A percentile compares a stretch with the other conserved stretches of the same genome.
Evolutionary conservation across 2,329 filamentous ascomycete species (phyloP).

Genomic region (Pseudocercospora musae): DNA sequence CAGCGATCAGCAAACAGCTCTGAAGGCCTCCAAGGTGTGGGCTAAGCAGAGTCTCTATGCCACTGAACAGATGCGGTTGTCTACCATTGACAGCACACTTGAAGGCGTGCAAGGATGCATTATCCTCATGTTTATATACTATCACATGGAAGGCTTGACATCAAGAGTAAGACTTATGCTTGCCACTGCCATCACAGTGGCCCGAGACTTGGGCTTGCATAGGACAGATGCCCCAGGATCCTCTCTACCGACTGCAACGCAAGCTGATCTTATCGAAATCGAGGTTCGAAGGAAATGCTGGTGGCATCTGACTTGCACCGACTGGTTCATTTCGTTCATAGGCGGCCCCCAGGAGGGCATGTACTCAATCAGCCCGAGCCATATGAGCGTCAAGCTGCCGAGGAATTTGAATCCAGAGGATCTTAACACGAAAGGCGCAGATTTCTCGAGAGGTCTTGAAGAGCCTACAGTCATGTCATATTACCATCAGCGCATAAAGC

Average conservation of each 20-base stretch:
- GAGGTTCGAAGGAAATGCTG: constrained; percentile 30
- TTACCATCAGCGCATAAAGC: constrained; percentile 41
- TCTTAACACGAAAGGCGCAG: constrained; percentile 27
- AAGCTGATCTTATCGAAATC: constrained; percentile 20
- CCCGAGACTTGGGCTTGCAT: constrained; percentile 27
- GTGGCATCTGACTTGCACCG: constrained; percentile 31
- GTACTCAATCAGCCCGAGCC: constrained; percentile 42
- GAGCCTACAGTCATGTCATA: constrained; percentile 47
- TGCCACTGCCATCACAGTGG: constrained; percentile 21
- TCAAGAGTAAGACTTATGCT: constrained; percentile 21
- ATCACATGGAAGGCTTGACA: constrained; percentile 32
- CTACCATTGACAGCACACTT: constrained; percentile 11
- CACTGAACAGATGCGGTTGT: constrained; percentile 14
- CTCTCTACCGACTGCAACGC: neutral
- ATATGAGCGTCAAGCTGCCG: constrained; percentile 42
- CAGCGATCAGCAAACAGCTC: constrained; percentile 6
- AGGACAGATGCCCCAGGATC: constrained; percentile 17
- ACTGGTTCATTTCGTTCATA: constrained; percentile 37
- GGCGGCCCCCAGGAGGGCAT: constrained; percentile 45
- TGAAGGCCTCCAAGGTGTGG: constrained; percentile 11
- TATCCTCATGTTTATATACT: constrained; percentile 30
- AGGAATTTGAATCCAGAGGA: constrained; percentile 44
- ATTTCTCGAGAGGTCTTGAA: constrained; percentile 30
- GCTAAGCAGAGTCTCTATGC: constrained; percentile 16
- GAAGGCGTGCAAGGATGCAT: constrained; percentile 30